Evolutionary conservation across 2,329 filamentous ascomycete species (phyloP), one percentile per base, ranked within the genome.

Genomic region (Ceratocystiopsis sp.): DNA sequence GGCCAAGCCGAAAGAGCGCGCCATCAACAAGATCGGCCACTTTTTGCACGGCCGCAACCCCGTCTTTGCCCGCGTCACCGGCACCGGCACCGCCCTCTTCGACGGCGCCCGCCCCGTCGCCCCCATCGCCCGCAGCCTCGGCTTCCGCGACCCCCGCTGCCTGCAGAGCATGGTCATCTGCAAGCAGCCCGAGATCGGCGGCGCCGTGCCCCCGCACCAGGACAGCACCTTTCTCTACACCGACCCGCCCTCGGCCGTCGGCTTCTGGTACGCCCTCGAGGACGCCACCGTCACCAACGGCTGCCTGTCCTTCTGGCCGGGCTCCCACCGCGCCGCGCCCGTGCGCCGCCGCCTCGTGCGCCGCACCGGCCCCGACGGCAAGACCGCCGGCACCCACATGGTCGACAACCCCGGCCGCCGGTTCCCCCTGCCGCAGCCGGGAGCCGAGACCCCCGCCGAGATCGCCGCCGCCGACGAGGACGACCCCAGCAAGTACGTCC

Each of bases 161-260:
- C 67, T 98, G 42, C 91, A 98, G 67, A 91, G 82, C 59, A 98
- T 98, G 91, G 71, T 96, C 25, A 96, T 98, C 53, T 95, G 86
- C 73, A 98, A 98, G 61, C 89, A 95, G 63, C 87, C 91, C 18
- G 84, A 93, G 62, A 95, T 96, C 42, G 91, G 91, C 25, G 89
- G 84, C 18, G 82, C 83, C 2, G 91, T 96, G 37, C 85, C 82
- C 7, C 76, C 85, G 18, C 91, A 98, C 59, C 87, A 94, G 63
- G 89, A 96, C 61, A 84, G 75, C 50, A 87, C 85, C 1, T 98
- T 96, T 53, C 53, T 98, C 48, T 96, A 93, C 59, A 96, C 91
- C 2, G 67, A 86, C 50, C 81, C 84, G 35, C 89, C 89, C 1
- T 83, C 75, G 35, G 91, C 91, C 0, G 83, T 96, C 2, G 91